Base-by-base conservation (phyloP, 139 green algal species). In the Raphidocelis subcapitata region DNA sequence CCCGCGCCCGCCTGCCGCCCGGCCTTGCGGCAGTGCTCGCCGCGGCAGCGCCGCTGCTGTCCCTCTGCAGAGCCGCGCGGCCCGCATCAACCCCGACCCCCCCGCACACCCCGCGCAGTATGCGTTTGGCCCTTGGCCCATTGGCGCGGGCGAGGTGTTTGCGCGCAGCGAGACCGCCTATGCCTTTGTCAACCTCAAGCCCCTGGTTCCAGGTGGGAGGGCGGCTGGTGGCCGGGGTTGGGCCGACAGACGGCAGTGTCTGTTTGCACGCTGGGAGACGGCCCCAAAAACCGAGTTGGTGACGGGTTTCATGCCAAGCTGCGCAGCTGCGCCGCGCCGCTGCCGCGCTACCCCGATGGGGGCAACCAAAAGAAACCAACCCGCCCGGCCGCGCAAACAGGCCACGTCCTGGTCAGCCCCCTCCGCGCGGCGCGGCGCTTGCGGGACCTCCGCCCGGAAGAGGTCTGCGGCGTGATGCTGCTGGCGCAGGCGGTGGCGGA, bases 121-220 rank as follows among this genome's bases (percentile, higher is more conserved):
- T 62, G 66, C 71, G 1, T 97, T 97, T 72, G 93, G 93, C 0
- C 88, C 85, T 1, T 89, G 81, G 47, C 77, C 66, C 1, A 91
- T 98, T 8, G 67, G 52, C 23, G 69, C 36, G 1, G 79, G 44
- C 8, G 83, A 98, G 81, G 78, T 96, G 3, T 98, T 98, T 79
- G 79, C 74, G 21, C 59, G 73, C 10, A 91, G 86, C 2, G 33
- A 78, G 0, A 82, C 91, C 3, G 91, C 82, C 24, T 94, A 88
- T 67, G 95, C 91, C 10, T 95, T 98, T 72, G 93, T 99, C 26
- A 99, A 99, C 82, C 77, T 99, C 2, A 98, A 98, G 75, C 95
- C 95, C 0, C 81, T 98, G 3, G 91, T 99, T 0, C 94, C 92
- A 80, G 89, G 89, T 89, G 67, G 36, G 62, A 63, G 66, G 31